These are phyloP conservation scores for Tinospora cordifolia DNA, from an alignment of 164 flowering plant genomes.

Conservation along the genomic window DNA sequence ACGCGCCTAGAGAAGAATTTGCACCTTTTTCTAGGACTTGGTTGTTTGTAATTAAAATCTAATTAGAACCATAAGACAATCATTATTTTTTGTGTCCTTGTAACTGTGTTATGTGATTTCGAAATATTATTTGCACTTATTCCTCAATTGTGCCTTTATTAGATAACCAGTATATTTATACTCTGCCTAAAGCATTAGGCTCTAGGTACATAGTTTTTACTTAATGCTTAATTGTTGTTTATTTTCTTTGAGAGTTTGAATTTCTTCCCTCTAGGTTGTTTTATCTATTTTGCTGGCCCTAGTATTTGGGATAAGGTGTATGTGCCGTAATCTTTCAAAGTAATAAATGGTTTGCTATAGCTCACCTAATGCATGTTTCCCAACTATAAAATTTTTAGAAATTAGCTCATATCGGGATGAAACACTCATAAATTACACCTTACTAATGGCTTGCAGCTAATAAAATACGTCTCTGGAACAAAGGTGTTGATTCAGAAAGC, in stretches of 20 bases:
- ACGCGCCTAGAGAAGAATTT: background rate
- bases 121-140: background rate
- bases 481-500: constrained; percentile 92
- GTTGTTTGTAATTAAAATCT: background rate
- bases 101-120: background rate
- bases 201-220: background rate
- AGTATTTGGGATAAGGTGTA: background rate
- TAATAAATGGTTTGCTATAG: background rate
- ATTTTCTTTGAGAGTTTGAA: background rate
- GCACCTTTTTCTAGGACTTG: background rate
- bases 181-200: background rate
- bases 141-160: background rate
- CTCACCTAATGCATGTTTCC: background rate
- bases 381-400: background rate
- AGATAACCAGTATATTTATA: background rate
- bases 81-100: background rate
- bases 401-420: background rate
- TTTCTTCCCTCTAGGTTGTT: background rate
- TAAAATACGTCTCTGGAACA: constrained; percentile 88
- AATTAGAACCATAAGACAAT: background rate
- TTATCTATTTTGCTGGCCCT: background rate
- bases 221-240: background rate
- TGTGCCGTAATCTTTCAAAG: background rate
- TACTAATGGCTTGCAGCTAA: constrained; percentile 42
- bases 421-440: background rate